Evolutionary conservation across 2,329 filamentous ascomycete species (phyloP), one percentile per base, ranked within the genome.

Genomic region (Neofusicoccum cordaticola): DNA sequence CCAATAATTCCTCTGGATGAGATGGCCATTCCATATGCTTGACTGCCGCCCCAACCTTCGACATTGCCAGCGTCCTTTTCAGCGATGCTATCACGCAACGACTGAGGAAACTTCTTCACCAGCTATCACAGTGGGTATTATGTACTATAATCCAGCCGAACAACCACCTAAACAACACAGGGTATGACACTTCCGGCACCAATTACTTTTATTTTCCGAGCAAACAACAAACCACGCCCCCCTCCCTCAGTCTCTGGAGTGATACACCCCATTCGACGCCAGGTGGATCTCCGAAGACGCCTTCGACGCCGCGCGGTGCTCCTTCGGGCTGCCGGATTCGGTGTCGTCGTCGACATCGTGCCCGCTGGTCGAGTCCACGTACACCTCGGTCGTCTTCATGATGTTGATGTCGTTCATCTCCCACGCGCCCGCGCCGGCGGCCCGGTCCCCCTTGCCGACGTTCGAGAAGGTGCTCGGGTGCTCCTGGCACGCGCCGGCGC

Each of bases 321-420:
- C 53, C 53, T 45, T 45, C 8, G 12, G n/a, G 15, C 22, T 45
- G 11, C 11, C 22, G 22, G 53, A 31, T 4, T 45, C 53, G 19
- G 39, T 19, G 27, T 44, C 53, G 2, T n/a, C 39, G 4, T 56
- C 35, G 4, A 8, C 8, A 13, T 35, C 50, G 7, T 15, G 12
- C 22, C n/a, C 22, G 37, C 34, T 17, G 39, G 19, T 58, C 11
- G 39, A 45, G 22, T 34, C 27, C 13, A 58, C 39, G 41, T 45
- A 58, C 19, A 58, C 27, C 15, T 58, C 53, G 12, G 53, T 58
- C 19, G 39, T 58, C 53, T 58, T 58, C 39, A 58, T 44, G 53
- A 45, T 58, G n/a, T 58, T 45, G 22, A 45, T 34, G 41, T 58
- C 39, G 22, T 12, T 35, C 53, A 58, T 44, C n/a, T 58, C 53